Percentiles rank a stretch among this genome's conserved stretches.
Conservation (phyloP, 2,329 filamentous ascomycete species). For the Chalara sp. region DNA sequence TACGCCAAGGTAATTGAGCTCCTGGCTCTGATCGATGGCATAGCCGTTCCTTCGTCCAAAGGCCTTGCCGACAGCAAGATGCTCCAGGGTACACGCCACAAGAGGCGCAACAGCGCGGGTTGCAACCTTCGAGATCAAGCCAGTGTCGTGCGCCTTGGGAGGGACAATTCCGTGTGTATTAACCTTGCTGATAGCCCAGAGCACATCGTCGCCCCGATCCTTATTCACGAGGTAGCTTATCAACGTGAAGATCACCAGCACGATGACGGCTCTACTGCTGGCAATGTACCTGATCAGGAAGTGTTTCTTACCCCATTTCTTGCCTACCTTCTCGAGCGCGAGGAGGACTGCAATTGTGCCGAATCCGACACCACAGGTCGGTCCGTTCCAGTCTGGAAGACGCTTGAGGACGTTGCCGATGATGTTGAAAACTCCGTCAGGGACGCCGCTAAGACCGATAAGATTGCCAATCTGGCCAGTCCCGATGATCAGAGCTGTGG, state of each 20-base stretch:
- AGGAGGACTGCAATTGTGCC: constrained; percentile 44
- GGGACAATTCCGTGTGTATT: constrained; percentile 45
- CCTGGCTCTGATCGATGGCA: constrained; percentile 56
- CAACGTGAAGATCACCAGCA: constrained; percentile 54
- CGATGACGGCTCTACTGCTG: constrained; percentile 53
- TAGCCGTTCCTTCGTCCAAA: constrained; percentile 58
- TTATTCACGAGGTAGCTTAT: constrained; percentile 58
- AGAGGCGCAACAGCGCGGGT: constrained; percentile 42
- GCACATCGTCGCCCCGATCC: constrained; percentile 27
- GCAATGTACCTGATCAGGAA: constrained; percentile 51
- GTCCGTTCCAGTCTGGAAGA: constrained; percentile 49
- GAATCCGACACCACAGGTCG: constrained; percentile 55
- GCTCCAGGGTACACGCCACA: constrained; percentile 39
- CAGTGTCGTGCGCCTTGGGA: constrained; percentile 39
- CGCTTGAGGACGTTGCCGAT: constrained; percentile 52
- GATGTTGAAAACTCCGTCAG: constrained; percentile 46
- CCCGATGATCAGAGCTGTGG: constrained; percentile 58
- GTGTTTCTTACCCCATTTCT: constrained; percentile 51
- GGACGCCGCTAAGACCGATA: constrained; percentile 34
- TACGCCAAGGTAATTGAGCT: constrained; percentile 56
- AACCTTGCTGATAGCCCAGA: constrained; percentile 54
- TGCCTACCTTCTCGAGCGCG: constrained; percentile 49
- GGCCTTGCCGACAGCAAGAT: constrained; percentile 57
- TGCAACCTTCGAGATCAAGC: constrained; percentile 46
- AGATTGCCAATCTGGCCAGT: constrained; percentile 49